Conservation (phyloP, 2,329 filamentous ascomycete species). For the Botryotinia calthae region DNA sequence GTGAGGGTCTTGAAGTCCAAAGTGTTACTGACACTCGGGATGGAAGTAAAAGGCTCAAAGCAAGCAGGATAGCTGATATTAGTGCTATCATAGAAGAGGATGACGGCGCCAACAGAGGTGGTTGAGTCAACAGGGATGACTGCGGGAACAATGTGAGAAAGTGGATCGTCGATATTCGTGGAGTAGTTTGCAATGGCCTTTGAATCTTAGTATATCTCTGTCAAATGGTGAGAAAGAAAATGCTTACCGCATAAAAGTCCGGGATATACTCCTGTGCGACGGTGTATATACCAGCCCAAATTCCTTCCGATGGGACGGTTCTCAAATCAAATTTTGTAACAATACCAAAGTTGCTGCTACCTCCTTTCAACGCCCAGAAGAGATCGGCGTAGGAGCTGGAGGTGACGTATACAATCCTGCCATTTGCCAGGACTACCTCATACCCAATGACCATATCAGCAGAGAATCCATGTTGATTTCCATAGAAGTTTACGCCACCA, state of each 20-base stretch:
- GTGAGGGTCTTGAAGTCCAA: neutral
- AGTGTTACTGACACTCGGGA: neutral
- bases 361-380: neutral
- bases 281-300: constrained; percentile 1
- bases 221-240: neutral
- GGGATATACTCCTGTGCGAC: neutral
- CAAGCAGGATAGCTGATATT: neutral
- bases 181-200: neutral
- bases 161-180: neutral
- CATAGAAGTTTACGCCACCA: neutral
- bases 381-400: neutral
- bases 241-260: neutral
- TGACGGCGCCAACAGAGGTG: neutral
- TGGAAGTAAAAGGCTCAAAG: neutral
- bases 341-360: neutral
- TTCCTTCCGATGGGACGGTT: neutral
- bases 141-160: neutral
- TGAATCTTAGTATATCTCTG: neutral
- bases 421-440: neutral
- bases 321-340: neutral
- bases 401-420: neutral
- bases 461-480: neutral
- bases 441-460: neutral
- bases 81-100: neutral
- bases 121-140: neutral